Percentiles rank a stretch among this genome's conserved stretches.
phyloP scores from a whole-genome alignment of 768 basidiomycete species.

The Xerocomus potaroensis region DNA sequence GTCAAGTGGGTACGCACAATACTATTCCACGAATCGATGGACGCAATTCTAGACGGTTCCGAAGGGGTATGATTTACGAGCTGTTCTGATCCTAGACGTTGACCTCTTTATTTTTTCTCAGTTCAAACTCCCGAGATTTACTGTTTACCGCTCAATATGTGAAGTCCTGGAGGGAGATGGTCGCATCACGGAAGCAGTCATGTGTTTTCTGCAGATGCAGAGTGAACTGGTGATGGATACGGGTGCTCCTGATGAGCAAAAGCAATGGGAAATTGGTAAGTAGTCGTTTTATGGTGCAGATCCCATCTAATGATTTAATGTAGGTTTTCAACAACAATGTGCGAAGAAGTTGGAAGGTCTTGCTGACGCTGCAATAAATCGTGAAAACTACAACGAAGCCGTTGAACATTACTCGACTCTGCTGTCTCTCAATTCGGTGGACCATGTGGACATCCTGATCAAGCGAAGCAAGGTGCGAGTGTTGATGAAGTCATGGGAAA shows the following conservation, averaged over 20 bases:
- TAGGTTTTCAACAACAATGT: too few species aligned
- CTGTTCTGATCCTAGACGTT: neutral
- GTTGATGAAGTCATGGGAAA: too few species aligned
- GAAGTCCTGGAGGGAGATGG: neutral
- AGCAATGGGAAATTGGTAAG: constrained; percentile 5
- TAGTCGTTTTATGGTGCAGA: neutral
- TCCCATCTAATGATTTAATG: neutral
- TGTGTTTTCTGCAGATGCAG: constrained; percentile 2
- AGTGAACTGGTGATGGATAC: neutral
- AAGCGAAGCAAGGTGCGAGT: too few species aligned
- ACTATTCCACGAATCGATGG: neutral
- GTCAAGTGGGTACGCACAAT: neutral
- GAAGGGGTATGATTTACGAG: neutral
- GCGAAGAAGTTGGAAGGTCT: too few species aligned
- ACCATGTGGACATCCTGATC: too few species aligned
- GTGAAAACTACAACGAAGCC: too few species aligned
- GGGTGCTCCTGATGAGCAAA: neutral
- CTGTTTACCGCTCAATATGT: neutral
- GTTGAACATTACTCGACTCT: too few species aligned
- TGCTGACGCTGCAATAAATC: too few species aligned
- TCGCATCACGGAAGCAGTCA: neutral
- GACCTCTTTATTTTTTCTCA: neutral
- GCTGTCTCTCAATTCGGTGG: too few species aligned
- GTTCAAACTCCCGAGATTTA: constrained; percentile 1
- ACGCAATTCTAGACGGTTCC: neutral